phyloP scores from a whole-genome alignment of 768 basidiomycete species.

The Cyclocybe aegerita region DNA sequence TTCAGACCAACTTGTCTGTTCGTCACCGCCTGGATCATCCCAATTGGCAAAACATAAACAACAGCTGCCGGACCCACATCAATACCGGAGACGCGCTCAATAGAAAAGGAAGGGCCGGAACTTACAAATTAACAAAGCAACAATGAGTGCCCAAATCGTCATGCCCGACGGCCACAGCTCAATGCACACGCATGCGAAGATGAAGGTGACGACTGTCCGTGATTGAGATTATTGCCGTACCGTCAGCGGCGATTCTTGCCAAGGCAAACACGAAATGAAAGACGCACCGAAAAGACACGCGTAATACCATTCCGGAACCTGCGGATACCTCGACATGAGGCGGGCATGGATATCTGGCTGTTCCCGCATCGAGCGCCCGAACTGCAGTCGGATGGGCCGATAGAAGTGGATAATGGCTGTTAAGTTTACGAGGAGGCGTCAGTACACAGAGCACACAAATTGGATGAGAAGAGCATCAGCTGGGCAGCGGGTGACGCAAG shows the following conservation, averaged over 20 bases:
- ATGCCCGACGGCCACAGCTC: constrained; percentile 66
- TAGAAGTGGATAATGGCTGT: constrained; percentile 53
- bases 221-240: neutral
- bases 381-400: constrained; percentile 54
- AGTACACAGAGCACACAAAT: neutral
- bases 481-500: no score
- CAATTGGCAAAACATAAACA: constrained; percentile 71
- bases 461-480: neutral
- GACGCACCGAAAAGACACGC: constrained; percentile 42
- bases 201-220: constrained; percentile 46
- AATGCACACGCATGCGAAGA: constrained; percentile 60
- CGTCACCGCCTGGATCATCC: constrained; percentile 79
- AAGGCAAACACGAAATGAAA: neutral
- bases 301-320: constrained; percentile 69
- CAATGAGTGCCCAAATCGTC: constrained; percentile 66
- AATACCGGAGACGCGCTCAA: neutral
- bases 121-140: constrained; percentile 47
- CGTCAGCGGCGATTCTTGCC: neutral
- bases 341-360: constrained; percentile 61
- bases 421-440: neutral
- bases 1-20: constrained; percentile 70
- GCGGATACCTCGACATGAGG: constrained; percentile 56
- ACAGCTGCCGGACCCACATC: constrained; percentile 28
- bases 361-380: constrained; percentile 49
- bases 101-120: constrained; percentile 1